Evolutionary conservation across 2,329 filamentous ascomycete genomes (phyloP).

Genomic region (Rutstroemia sp.): DNA sequence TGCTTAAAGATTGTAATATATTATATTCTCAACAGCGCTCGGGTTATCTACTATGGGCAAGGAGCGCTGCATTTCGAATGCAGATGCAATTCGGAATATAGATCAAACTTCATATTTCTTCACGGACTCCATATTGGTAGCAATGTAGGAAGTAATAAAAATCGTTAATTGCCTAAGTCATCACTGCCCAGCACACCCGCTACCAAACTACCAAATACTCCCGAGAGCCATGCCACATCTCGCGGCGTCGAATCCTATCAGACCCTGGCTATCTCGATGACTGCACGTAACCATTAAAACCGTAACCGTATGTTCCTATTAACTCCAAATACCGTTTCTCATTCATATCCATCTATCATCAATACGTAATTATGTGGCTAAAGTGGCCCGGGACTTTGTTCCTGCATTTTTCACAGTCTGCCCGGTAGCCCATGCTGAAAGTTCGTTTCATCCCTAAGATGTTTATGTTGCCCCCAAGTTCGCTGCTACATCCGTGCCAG

Average conservation of each 20-base stretch:
- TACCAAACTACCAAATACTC: not conserved
- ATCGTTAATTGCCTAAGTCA: too few species aligned
- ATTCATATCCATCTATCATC: constrained; percentile 1
- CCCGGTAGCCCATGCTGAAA: constrained; percentile 71
- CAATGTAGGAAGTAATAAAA: too few species aligned
- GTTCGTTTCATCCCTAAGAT: constrained; percentile 53
- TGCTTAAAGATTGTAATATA: too few species aligned
- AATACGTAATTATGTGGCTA: constrained; percentile 62
- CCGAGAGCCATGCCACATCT: not conserved
- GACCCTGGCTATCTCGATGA: not conserved
- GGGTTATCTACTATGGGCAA: too few species aligned
- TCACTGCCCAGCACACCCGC: too few species aligned
- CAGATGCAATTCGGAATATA: too few species aligned
- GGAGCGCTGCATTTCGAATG: too few species aligned
- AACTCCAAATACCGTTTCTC: not conserved
- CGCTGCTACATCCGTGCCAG: constrained; percentile 23
- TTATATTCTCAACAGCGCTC: too few species aligned
- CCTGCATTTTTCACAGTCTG: constrained; percentile 72
- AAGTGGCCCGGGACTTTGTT: constrained; percentile 72
- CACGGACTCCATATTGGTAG: too few species aligned
- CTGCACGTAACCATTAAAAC: not conserved
- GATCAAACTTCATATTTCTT: too few species aligned
- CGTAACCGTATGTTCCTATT: not conserved
- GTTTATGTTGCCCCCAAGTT: constrained; percentile 12
- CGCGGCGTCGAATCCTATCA: not conserved